Evolutionary conservation across 441 rosid species (phyloP).

Genomic region (Erodium chrysanthum): DNA sequence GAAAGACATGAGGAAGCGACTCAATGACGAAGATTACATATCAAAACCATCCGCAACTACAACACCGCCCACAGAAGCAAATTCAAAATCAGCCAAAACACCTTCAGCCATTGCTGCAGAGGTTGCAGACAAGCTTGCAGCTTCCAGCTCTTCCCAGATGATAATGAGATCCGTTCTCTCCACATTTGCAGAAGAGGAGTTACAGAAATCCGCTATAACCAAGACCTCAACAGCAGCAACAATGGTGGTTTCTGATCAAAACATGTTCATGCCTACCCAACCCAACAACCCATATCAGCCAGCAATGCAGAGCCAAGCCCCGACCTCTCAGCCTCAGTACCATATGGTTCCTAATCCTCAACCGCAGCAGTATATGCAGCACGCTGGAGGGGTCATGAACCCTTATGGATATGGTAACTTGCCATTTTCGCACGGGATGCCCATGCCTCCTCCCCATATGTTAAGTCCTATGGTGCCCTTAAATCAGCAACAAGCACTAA

Average conservation of each 20-base stretch:
- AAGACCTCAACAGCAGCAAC: conserved; percentile 24
- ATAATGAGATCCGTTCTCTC: conserved; percentile 88
- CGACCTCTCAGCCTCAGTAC: conserved; percentile 43
- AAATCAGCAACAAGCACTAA: conserved; percentile 30
- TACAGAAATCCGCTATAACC: conserved; percentile 41
- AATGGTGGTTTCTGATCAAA: too few relatives aligned
- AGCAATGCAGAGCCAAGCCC: conserved; percentile 5
- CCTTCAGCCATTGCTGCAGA: conserved; percentile 89
- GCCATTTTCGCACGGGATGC: conserved; percentile 18
- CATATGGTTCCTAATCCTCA: conserved; percentile 42
- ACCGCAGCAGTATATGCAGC: conserved; percentile 56
- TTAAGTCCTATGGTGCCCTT: conserved; percentile 43
- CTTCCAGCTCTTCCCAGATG: conserved; percentile 82
- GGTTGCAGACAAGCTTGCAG: conserved; percentile 79
- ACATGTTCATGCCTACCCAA: conserved; percentile 16
- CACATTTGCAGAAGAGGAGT: conserved; percentile 84
- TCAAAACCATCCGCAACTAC: conserved; percentile 26
- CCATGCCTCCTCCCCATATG: conserved; percentile 48
- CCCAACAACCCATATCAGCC: conserved; percentile 27
- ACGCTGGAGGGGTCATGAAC: conserved; percentile 35
- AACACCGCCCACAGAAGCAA: conserved; percentile 16
- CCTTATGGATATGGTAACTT: conserved; percentile 26
- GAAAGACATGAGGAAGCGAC: conserved; percentile 38
- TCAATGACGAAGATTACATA: conserved; percentile 35
- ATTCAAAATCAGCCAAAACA: conserved; percentile 36